These are phyloP conservation scores for Neonectria coccinea DNA, from an alignment of 2,329 filamentous ascomycete genomes.

Conservation along the genomic window DNA sequence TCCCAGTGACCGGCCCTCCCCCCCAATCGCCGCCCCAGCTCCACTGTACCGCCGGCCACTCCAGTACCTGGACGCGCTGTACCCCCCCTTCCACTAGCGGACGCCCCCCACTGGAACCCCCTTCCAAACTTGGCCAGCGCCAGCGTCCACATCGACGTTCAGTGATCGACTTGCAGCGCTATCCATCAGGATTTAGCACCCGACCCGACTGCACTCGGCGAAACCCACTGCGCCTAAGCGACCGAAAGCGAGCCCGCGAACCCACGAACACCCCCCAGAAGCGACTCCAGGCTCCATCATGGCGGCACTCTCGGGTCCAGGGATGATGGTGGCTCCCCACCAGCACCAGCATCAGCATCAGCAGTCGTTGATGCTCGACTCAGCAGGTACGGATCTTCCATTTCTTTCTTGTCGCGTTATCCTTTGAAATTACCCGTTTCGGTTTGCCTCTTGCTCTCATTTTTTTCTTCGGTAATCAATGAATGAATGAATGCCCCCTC, in stretches of 20 bases:
- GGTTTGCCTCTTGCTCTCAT: conserved; percentile 7
- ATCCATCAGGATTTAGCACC: conserved; percentile 18
- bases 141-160: conserved; percentile 7
- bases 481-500: neutral
- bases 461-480: neutral
- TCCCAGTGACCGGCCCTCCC: conserved; percentile 40
- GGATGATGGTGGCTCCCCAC: conserved; percentile 40
- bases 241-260: conserved; percentile 32
- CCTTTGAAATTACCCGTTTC: conserved; percentile 10
- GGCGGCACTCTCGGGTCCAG: conserved; percentile 43
- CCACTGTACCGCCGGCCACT: conserved; percentile 36
- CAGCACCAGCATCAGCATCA: conserved; percentile 41
- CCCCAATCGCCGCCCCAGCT: conserved; percentile 27
- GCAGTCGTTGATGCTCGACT: conserved; percentile 36
- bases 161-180: conserved; percentile 10
- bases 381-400: conserved; percentile 42
- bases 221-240: conserved; percentile 22
- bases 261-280: conserved; percentile 13
- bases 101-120: conserved; percentile 30
- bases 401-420: conserved; percentile 31
- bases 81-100: conserved; percentile 33
- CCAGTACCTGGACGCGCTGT: conserved; percentile 42
- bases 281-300: conserved; percentile 31
- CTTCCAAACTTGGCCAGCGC: conserved; percentile 13
- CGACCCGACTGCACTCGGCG: conserved; percentile 20